Percentiles rank a stretch among this genome's conserved stretches.
phyloP scores from a whole-genome alignment of 2,329 filamentous ascomycete species.

The Fusarium sp. region DNA sequence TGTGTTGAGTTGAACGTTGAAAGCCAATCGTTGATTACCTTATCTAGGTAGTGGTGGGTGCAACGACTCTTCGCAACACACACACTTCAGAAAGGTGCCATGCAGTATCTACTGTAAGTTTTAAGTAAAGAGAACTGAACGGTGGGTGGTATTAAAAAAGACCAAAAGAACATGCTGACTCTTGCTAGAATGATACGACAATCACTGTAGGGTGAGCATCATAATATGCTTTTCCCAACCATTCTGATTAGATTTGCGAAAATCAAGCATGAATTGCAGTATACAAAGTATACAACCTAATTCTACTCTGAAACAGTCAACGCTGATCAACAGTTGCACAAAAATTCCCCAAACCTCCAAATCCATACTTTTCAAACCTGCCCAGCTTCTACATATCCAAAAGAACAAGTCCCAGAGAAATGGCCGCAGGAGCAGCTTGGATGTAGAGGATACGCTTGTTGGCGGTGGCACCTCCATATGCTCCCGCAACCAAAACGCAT shows the following conservation, averaged over 20 bases:
- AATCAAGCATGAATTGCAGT: background rate
- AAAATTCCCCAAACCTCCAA: background rate
- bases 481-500: constrained; percentile 60
- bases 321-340: background rate
- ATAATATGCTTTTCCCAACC: background rate
- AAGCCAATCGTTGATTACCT: background rate
- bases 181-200: background rate
- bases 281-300: background rate
- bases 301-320: constrained; percentile 6
- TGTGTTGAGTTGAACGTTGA: too few relatives aligned
- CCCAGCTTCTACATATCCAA: constrained; percentile 32
- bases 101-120: too few relatives aligned
- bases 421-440: constrained; percentile 54
- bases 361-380: background rate
- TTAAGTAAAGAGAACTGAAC: background rate
- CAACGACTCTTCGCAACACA: background rate
- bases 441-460: constrained; percentile 59
- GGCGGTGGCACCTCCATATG: constrained; percentile 60
- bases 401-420: constrained; percentile 51
- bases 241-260: background rate
- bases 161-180: background rate
- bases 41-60: too few relatives aligned
- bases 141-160: background rate
- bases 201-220: fast-evolving
- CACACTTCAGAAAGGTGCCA: too few relatives aligned